These are phyloP conservation scores for Westerdykella sp. DNA, from an alignment of 2,329 filamentous ascomycete genomes.

Conservation along the genomic window DNA sequence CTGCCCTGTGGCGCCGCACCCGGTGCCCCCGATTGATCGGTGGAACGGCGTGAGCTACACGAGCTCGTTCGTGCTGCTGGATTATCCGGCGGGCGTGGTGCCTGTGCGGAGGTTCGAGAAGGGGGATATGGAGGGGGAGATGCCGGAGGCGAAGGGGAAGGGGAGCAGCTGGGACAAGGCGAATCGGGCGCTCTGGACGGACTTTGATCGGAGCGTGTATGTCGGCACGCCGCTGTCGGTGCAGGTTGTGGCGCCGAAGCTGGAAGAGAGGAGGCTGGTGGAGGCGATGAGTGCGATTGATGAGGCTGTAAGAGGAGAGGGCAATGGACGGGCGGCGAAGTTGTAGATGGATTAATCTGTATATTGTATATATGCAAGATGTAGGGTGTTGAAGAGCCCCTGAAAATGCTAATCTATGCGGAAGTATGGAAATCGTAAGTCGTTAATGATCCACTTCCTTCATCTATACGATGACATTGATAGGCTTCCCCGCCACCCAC, in stretches of 20 bases:
- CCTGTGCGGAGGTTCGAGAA: constrained; percentile 49
- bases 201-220: constrained; percentile 49
- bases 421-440: too few relatives aligned
- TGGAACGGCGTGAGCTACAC: constrained; percentile 61
- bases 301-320: constrained; percentile 30
- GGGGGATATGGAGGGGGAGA: constrained; percentile 47
- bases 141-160: constrained; percentile 22
- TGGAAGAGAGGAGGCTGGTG: constrained; percentile 50
- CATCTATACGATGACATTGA: constrained; percentile 34
- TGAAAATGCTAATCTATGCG: too few relatives aligned
- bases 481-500: constrained; percentile 37
- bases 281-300: constrained; percentile 52
- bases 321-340: not conserved
- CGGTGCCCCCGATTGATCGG: constrained; percentile 55
- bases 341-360: too few relatives aligned
- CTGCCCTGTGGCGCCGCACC: constrained; percentile 58
- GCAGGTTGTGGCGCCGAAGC: constrained; percentile 51
- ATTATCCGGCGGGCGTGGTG: constrained; percentile 54
- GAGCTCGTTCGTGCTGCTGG: constrained; percentile 54
- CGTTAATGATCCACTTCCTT: too few relatives aligned
- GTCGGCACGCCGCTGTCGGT: constrained; percentile 50
- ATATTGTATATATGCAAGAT: too few relatives aligned
- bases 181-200: constrained; percentile 53
- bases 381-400: too few relatives aligned
- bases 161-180: constrained; percentile 52